Conservation (phyloP, 2,329 filamentous ascomycete species). For the Thielaviopsis punctulata region DNA sequence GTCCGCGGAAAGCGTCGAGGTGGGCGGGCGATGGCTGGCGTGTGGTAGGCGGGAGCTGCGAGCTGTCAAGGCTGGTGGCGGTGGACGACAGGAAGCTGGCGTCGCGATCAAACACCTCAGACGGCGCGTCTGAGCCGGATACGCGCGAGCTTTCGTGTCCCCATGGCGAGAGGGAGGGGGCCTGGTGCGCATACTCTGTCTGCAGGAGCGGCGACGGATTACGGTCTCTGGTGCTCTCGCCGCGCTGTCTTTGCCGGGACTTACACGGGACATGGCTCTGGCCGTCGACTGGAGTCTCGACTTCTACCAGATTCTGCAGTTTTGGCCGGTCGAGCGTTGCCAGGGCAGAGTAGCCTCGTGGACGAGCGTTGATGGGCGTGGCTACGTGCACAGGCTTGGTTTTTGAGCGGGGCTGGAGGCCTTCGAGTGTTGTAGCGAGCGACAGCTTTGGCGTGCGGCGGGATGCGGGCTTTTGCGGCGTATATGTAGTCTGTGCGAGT, state of each 20-base stretch:
- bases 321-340: neutral
- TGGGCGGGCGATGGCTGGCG: neutral
- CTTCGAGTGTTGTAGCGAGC: neutral
- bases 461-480: neutral
- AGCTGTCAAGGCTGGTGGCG: neutral
- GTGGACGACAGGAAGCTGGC: neutral
- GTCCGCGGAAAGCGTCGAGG: neutral
- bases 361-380: constrained; percentile 1
- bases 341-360: neutral
- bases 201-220: neutral
- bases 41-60: neutral
- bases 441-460: neutral
- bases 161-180: neutral
- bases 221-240: no score
- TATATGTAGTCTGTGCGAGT: neutral
- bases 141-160: neutral
- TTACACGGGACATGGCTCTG: no score
- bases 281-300: neutral
- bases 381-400: neutral
- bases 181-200: neutral
- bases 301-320: neutral
- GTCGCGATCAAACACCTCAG: neutral
- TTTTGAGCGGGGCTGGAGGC: neutral
- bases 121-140: neutral
- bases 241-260: no score